Evolutionary conservation across 2,329 filamentous ascomycete genomes (phyloP).

Genomic region (Aspergillus felis): DNA sequence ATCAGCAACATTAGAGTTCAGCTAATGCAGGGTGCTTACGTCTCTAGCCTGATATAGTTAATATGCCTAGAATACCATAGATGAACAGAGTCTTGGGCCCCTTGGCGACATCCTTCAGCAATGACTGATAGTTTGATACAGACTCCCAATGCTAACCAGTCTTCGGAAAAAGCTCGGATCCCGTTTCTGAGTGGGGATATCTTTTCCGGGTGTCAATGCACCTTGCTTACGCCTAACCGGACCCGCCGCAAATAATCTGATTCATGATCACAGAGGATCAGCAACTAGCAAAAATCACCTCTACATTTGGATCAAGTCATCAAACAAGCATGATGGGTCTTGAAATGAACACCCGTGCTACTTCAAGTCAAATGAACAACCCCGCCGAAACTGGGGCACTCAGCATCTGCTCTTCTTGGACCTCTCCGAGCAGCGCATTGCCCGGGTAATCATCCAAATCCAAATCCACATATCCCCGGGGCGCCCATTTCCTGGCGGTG

Average conservation of each 20-base stretch:
- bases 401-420: constrained; percentile 24
- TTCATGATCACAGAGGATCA: not conserved
- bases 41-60: not conserved
- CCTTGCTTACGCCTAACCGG: constrained; percentile 7
- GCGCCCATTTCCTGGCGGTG: too few relatives aligned
- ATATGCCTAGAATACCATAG: not conserved
- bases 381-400: constrained; percentile 19
- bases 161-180: too few relatives aligned
- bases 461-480: too few relatives aligned
- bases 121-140: too few relatives aligned
- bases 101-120: too few relatives aligned
- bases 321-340: not conserved
- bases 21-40: not conserved
- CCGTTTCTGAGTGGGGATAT: too few relatives aligned
- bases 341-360: not conserved
- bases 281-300: not conserved
- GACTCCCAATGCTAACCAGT: too few relatives aligned
- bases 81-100: too few relatives aligned
- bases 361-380: constrained; percentile 15
- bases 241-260: not conserved
- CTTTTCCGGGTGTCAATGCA: constrained; percentile 5
- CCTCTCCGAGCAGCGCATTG: constrained; percentile 21
- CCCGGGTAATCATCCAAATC: constrained; percentile 24
- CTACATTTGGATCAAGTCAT: not conserved
- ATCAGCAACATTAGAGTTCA: not conserved